Percentiles rank a stretch among this genome's conserved stretches.
These are phyloP conservation scores for Cordyceps cateniannulata DNA, from an alignment of 2,329 filamentous ascomycete species.

Conservation along the genomic window DNA sequence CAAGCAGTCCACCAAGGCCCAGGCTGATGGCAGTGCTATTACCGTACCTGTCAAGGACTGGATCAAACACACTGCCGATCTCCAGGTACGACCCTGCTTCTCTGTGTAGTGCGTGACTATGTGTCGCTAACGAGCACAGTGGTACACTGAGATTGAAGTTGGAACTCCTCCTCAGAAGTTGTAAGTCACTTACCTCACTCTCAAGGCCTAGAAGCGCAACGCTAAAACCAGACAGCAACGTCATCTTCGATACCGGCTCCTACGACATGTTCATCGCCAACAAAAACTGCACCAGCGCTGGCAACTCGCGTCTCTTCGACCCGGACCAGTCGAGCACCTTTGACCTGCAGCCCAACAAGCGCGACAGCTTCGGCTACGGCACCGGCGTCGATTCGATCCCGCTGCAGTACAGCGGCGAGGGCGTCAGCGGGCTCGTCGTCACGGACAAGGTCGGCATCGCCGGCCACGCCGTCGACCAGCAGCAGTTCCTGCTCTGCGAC, in stretches of 20 bases:
- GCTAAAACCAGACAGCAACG: slow-evolving; percentile 17
- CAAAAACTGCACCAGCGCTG: slow-evolving; percentile 24
- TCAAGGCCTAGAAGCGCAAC: not conserved
- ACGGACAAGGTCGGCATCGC: slow-evolving; percentile 25
- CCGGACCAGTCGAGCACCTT: slow-evolving; percentile 24
- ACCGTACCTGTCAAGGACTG: slow-evolving; percentile 9
- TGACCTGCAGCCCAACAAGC: slow-evolving; percentile 17
- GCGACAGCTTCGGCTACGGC: slow-evolving; percentile 17
- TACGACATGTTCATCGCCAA: slow-evolving; percentile 22
- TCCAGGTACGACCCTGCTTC: not conserved
- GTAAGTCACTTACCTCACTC: slow-evolving; percentile 19
- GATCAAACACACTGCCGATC: slow-evolving; percentile 9
- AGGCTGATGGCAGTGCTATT: not conserved
- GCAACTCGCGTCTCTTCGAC: slow-evolving; percentile 21
- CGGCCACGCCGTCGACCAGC: slow-evolving; percentile 17
- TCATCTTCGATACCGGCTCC: slow-evolving; percentile 27
- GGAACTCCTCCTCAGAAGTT: slow-evolving; percentile 21
- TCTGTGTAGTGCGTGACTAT: not conserved
- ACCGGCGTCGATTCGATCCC: slow-evolving; percentile 25
- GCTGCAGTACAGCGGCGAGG: slow-evolving; percentile 9
- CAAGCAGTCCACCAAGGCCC: not conserved
- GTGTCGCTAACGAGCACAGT: not conserved
- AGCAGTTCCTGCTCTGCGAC: slow-evolving; percentile 26
- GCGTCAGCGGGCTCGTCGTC: slow-evolving; percentile 20
- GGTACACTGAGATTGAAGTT: slow-evolving; percentile 12